Evolutionary conservation across 2,329 filamentous ascomycete species (phyloP).

Genomic region (Tolypocladium cylindrosporum): DNA sequence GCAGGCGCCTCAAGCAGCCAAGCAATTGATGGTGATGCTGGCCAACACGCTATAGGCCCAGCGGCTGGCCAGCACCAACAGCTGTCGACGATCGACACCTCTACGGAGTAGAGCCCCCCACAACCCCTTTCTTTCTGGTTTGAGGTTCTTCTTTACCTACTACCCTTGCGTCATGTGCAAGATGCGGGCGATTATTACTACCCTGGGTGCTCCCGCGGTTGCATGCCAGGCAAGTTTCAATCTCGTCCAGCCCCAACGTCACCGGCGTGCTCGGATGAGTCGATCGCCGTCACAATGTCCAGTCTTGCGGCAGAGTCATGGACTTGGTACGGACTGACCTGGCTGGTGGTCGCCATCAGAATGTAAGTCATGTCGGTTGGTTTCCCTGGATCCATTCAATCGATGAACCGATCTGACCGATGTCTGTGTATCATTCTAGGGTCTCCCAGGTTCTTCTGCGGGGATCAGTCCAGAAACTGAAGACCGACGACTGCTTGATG

Average conservation of each 20-base stretch:
- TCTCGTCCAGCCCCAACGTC: background rate
- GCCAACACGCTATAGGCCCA: background rate
- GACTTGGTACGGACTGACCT: constrained; percentile 33
- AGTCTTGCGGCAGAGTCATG: constrained; percentile 27
- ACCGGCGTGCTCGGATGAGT: background rate
- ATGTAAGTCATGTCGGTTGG: constrained; percentile 20
- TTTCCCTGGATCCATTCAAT: background rate
- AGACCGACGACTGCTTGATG: constrained; percentile 48
- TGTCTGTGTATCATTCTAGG: constrained; percentile 9
- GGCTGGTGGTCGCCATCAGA: constrained; percentile 26
- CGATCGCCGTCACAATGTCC: constrained; percentile 13
- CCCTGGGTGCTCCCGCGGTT: background rate
- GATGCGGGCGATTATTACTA: background rate
- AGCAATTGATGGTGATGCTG: background rate
- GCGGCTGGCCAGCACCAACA: background rate
- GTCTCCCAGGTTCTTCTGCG: constrained; percentile 27
- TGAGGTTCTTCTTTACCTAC: background rate
- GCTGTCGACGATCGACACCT: background rate
- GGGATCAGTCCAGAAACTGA: constrained; percentile 37
- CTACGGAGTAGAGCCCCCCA: background rate
- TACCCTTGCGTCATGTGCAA: background rate
- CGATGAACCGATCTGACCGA: background rate
- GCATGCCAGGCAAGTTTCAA: background rate
- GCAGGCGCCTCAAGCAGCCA: background rate
- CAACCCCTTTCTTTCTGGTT: background rate